These are phyloP conservation scores for Closterium sp. DNA, from an alignment of 139 green algal genomes.

Conservation along the genomic window DNA sequence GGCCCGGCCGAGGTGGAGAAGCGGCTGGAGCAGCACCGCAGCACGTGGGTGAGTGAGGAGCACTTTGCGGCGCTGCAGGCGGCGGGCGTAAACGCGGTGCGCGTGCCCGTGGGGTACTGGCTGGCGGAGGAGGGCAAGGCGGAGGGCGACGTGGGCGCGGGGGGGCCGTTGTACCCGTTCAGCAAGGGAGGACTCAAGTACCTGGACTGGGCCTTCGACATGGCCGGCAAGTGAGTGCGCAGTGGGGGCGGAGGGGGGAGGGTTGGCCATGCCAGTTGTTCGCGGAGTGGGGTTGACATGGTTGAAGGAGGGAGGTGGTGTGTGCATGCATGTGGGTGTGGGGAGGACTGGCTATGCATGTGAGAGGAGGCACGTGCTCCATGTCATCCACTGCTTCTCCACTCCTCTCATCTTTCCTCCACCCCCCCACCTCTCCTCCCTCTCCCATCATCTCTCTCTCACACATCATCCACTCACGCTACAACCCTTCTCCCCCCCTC, in stretches of 20 bases:
- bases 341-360: no score
- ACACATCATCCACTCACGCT: no score
- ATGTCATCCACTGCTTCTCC: no score
- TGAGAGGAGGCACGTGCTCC: no score
- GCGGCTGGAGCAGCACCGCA: background rate
- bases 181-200: constrained; percentile 7
- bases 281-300: no score
- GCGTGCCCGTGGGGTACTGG: constrained; percentile 38
- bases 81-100: constrained; percentile 18
- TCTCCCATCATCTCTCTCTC: no score
- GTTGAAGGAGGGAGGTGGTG: no score
- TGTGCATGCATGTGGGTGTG: background rate
- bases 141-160: background rate
- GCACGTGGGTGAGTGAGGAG: constrained; percentile 1
- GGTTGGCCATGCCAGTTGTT: no score
- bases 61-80: constrained; percentile 11
- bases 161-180: constrained; percentile 4
- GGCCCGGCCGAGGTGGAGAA: background rate
- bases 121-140: constrained; percentile 4
- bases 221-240: background rate
- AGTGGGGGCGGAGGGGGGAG: no score
- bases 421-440: background rate
- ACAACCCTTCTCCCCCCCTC: no score
- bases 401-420: no score
- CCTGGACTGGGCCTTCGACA: constrained; percentile 16